Conservation (phyloP, 257 asterid species). For the Marsdenia floribunda region DNA sequence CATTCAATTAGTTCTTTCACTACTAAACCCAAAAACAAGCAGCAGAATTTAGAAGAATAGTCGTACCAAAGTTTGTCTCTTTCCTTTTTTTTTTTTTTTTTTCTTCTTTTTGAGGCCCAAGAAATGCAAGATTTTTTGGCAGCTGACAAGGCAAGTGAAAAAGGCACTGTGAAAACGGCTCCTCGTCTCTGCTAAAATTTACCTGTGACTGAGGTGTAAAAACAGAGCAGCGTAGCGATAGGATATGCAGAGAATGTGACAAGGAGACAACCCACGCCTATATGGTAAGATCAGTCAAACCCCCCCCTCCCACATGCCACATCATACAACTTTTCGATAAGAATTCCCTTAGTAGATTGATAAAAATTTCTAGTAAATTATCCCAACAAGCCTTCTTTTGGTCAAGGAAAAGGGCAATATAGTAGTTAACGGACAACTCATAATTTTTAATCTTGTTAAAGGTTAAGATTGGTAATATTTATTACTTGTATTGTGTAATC, state of each 20-base stretch:
- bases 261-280: slow-evolving; percentile 19
- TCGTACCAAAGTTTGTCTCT: neutral
- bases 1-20: neutral
- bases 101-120: slow-evolving; percentile 19
- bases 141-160: slow-evolving; percentile 23
- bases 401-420: too few relatives aligned
- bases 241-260: slow-evolving; percentile 31
- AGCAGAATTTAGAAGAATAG: slow-evolving; percentile 28
- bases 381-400: too few relatives aligned
- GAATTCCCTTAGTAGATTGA: too few relatives aligned
- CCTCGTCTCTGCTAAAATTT: slow-evolving; percentile 30
- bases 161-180: slow-evolving; percentile 58
- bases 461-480: too few relatives aligned
- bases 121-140: slow-evolving; percentile 21
- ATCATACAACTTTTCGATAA: too few relatives aligned
- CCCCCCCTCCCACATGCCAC: too few relatives aligned
- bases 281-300: slow-evolving; percentile 17
- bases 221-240: neutral
- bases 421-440: too few relatives aligned
- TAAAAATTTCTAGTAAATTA: too few relatives aligned
- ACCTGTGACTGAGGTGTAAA: slow-evolving; percentile 18
- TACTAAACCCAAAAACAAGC: slow-evolving; percentile 4
- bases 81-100: too few relatives aligned
- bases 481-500: too few relatives aligned
- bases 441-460: too few relatives aligned